These are phyloP conservation scores for Cerioporus squamosus DNA, from an alignment of 1,284 basidiomycete genomes.

Conservation along the genomic window DNA sequence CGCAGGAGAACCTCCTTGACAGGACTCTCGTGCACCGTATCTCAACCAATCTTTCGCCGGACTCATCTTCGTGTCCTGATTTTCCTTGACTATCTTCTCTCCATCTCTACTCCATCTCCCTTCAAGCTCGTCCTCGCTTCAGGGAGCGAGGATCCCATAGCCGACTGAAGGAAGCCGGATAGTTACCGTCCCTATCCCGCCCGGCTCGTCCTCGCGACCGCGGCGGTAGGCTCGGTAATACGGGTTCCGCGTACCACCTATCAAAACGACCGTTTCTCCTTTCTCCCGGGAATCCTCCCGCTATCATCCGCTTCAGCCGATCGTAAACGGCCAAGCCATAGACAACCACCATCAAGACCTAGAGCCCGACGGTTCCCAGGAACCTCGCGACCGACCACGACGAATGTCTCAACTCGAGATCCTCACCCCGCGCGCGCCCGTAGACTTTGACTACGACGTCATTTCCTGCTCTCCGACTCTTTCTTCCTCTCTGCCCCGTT, in stretches of 20 bases:
- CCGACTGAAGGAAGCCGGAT: conserved; percentile 56
- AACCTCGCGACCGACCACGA: conserved; percentile 16
- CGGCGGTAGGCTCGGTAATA: conserved; percentile 76
- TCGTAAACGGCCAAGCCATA: conserved; percentile 18
- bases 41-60: conserved; percentile 19
- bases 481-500: conserved; percentile 37
- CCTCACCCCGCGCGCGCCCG: conserved; percentile 49
- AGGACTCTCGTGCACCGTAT: conserved; percentile 38
- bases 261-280: conserved; percentile 19
- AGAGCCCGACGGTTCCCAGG: conserved; percentile 22
- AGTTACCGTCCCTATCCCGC: conserved; percentile 65
- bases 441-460: conserved; percentile 49
- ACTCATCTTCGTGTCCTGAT: conserved; percentile 23
- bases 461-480: conserved; percentile 33
- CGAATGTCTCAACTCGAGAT: conserved; percentile 67
- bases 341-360: conserved; percentile 23
- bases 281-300: conserved; percentile 15
- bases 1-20: conserved; percentile 81
- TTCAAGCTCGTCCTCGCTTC: conserved; percentile 67
- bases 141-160: conserved; percentile 66
- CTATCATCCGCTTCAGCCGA: conserved; percentile 3
- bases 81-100: conserved; percentile 24
- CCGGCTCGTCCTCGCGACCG: conserved; percentile 64
- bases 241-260: conserved; percentile 35
- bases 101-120: conserved; percentile 26